phyloP scores from a whole-genome alignment of 2,329 filamentous ascomycete genomes.

The Pezicula rhizophila region DNA sequence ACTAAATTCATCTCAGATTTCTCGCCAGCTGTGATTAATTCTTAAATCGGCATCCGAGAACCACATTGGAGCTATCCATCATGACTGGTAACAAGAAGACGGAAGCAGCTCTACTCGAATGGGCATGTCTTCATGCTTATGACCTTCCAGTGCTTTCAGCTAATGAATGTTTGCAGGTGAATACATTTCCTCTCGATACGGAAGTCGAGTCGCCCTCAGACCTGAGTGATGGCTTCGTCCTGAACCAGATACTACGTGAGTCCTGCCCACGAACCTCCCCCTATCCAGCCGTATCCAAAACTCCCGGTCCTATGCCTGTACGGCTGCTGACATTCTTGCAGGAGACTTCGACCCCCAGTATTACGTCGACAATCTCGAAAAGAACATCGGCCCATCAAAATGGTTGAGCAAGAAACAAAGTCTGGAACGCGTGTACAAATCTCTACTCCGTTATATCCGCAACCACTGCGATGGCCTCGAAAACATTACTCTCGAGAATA shows the following conservation, averaged over 20 bases:
- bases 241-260: constrained; percentile 31
- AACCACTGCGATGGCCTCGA: constrained; percentile 45
- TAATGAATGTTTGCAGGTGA: constrained; percentile 24
- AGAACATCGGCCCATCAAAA: constrained; percentile 32
- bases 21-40: background rate
- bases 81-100: constrained; percentile 29
- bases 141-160: background rate
- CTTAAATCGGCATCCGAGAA: constrained; percentile 1
- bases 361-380: constrained; percentile 45
- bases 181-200: constrained; percentile 26
- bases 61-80: constrained; percentile 1
- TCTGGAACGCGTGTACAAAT: constrained; percentile 48
- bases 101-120: constrained; percentile 51
- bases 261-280: constrained; percentile 22
- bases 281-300: background rate
- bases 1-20: too few relatives aligned
- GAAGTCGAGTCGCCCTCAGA: constrained; percentile 24
- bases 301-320: background rate
- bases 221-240: constrained; percentile 27
- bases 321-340: constrained; percentile 40
- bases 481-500: constrained; percentile 41
- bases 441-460: constrained; percentile 49
- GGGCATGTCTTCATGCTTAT: constrained; percentile 34
- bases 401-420: constrained; percentile 40
- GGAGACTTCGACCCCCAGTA: constrained; percentile 55